phyloP scores from a whole-genome alignment of 1,284 basidiomycete species.

The Hortiboletus rubellus region DNA sequence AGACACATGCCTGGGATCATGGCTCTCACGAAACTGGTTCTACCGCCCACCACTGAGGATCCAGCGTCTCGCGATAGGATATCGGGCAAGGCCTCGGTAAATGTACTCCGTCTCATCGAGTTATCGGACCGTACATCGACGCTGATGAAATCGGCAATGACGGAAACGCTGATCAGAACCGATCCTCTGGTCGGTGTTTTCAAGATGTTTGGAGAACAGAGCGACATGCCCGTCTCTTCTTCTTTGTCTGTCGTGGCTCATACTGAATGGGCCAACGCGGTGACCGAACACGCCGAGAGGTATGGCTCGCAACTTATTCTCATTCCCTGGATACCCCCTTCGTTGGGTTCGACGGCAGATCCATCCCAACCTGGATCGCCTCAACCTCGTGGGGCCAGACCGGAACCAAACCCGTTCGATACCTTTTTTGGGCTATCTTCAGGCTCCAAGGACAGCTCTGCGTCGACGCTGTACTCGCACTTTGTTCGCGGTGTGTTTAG shows the following conservation, averaged over 20 bases:
- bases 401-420: conserved; percentile 58
- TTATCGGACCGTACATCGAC: conserved; percentile 90
- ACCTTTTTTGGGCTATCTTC: conserved; percentile 51
- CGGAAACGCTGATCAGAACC: conserved; percentile 65
- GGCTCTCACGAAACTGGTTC: conserved; percentile 64
- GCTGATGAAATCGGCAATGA: conserved; percentile 83
- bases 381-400: conserved; percentile 13
- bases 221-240: conserved; percentile 67
- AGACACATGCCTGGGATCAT: conserved; percentile 82
- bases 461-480: conserved; percentile 64
- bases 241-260: conserved; percentile 66
- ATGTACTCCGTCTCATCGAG: conserved; percentile 85
- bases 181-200: conserved; percentile 87
- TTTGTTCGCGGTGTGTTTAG: conserved; percentile 85
- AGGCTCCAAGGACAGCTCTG: conserved; percentile 30
- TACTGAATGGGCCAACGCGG: conserved; percentile 69
- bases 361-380: conserved; percentile 30
- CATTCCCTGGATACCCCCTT: conserved; percentile 73
- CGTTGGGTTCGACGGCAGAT: conserved; percentile 10
- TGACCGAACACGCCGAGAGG: conserved; percentile 65
- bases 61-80: conserved; percentile 12
- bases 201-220: conserved; percentile 80
- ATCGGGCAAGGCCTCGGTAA: conserved; percentile 39
- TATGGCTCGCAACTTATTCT: conserved; percentile 75
- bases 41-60: conserved; percentile 20